Evolutionary conservation across 2,329 filamentous ascomycete genomes (phyloP), one percentile per base, ranked within the genome.

Genomic region (Colletotrichum sp.): DNA sequence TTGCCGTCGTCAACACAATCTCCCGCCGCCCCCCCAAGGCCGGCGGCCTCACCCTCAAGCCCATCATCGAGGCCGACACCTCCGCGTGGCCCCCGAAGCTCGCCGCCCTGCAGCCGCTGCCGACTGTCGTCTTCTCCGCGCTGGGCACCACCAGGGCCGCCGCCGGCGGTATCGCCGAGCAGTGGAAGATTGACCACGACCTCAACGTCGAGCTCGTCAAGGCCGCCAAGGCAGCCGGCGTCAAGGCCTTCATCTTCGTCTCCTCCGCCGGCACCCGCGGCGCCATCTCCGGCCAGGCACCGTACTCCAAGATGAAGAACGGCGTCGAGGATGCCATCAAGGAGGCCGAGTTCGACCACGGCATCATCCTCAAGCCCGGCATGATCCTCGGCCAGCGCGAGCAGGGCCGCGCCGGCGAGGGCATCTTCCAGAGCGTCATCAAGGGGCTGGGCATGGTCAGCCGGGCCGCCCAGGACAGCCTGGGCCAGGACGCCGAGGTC

Each of bases 171-270:
- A 86, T 98, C 78, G 93, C 92, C 32, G 92, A 93, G 77, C 96
- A 98, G 86, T 94, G 95, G 87, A 94, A 95, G 82, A 95, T 98
- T 78, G 96, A 98, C 86, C 92, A 96, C 82, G 95, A 97, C 81
- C 88, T 98, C 60, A 98, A 98, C 85, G 84, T 98, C 65, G 93
- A 93, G 78, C 89, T 98, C 28, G 96, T 95, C 5, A 90, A 90
- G 77, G 92, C 94, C 0, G 95, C 96, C 59, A 95, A 93, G 82
- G 90, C 89, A 6, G 91, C 93, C 1, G 95, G 95, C 44, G 90
- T 92, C 13, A 92, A 92, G 79, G 93, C 93, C 3, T 98, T 94
- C 81, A 93, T 98, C 26, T 92, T 98, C 78, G 89, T 98, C 72
- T 96, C 94, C 1, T 89, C 90, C 26, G 86, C 80, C 1, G 89